A percentile compares a stretch with the other conserved stretches of the same genome.
These are phyloP conservation scores for Nicotiana obtusifolia DNA, from an alignment of 257 asterid genomes.

Conservation along the genomic window DNA sequence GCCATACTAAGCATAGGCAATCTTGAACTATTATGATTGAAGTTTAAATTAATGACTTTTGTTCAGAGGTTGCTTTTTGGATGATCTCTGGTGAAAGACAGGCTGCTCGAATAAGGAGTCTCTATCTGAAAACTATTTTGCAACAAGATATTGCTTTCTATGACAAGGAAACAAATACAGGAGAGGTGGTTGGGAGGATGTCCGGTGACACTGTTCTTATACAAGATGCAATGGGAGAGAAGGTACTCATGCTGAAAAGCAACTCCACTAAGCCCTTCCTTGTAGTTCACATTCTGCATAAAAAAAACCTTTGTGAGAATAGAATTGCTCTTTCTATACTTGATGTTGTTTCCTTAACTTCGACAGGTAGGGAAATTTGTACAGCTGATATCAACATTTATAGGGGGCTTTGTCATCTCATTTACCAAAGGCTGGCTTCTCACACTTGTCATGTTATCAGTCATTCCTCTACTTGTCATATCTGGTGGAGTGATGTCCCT, in stretches of 20 bases:
- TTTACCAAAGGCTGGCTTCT: conserved; percentile 83
- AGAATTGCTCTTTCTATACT: background rate
- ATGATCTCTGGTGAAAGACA: conserved; percentile 93
- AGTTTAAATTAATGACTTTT: background rate
- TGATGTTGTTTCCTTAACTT: background rate
- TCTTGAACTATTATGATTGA: background rate
- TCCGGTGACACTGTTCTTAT: conserved; percentile 93
- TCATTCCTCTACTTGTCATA: conserved; percentile 68
- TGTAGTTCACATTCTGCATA: background rate
- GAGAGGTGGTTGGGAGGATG: conserved; percentile 84
- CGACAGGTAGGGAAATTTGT: conserved; percentile 69
- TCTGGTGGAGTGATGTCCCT: conserved; percentile 64
- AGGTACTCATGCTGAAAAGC: conserved; percentile 27
- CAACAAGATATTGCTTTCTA: conserved; percentile 79
- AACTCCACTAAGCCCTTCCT: background rate
- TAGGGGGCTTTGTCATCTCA: conserved; percentile 72
- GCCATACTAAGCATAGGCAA: background rate
- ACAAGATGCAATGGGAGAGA: conserved; percentile 94
- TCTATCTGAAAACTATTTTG: conserved; percentile 62
- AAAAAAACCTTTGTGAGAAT: background rate
- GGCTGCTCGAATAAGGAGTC: conserved; percentile 63
- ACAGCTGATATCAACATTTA: conserved; percentile 60
- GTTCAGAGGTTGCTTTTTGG: conserved; percentile 83
- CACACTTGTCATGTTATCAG: conserved; percentile 66
- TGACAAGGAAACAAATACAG: conserved; percentile 70